Conservation (phyloP, 768 basidiomycete species). For the Panaeolus cyanescens region DNA sequence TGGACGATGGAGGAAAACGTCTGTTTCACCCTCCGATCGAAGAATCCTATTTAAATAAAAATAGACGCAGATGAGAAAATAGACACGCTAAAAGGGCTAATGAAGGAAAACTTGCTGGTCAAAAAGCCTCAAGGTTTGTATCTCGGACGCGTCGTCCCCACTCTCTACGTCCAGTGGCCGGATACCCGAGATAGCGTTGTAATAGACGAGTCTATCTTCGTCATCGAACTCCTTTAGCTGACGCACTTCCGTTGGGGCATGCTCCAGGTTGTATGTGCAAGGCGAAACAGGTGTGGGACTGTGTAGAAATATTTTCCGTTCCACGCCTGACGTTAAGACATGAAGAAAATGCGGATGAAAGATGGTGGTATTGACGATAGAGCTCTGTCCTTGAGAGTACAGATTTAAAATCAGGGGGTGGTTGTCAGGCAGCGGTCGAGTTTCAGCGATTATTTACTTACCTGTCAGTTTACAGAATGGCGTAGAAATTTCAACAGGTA, state of each 20-base stretch:
- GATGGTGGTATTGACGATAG: constrained; percentile 74
- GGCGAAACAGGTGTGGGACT: constrained; percentile 60
- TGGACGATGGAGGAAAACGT: constrained; percentile 52
- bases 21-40: constrained; percentile 54
- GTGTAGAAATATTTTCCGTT: constrained; percentile 69
- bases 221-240: constrained; percentile 32
- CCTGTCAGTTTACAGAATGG: constrained; percentile 66
- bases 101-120: constrained; percentile 58
- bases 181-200: constrained; percentile 33
- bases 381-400: constrained; percentile 58
- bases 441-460: constrained; percentile 17
- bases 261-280: constrained; percentile 48
- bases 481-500: constrained; percentile 64
- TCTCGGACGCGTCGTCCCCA: constrained; percentile 33
- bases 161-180: constrained; percentile 28
- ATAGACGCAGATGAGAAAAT: background rate
- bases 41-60: constrained; percentile 46
- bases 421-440: background rate
- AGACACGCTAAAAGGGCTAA: background rate
- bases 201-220: constrained; percentile 36
- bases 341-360: constrained; percentile 74
- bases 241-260: constrained; percentile 52
- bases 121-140: constrained; percentile 62
- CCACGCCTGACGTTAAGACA: constrained; percentile 72
- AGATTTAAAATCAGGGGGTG: background rate